A percentile compares a stretch with the other conserved stretches of the same genome.
Evolutionary conservation across 805 yeast species (phyloP).

Genomic region (Pichia phayaonensis): DNA sequence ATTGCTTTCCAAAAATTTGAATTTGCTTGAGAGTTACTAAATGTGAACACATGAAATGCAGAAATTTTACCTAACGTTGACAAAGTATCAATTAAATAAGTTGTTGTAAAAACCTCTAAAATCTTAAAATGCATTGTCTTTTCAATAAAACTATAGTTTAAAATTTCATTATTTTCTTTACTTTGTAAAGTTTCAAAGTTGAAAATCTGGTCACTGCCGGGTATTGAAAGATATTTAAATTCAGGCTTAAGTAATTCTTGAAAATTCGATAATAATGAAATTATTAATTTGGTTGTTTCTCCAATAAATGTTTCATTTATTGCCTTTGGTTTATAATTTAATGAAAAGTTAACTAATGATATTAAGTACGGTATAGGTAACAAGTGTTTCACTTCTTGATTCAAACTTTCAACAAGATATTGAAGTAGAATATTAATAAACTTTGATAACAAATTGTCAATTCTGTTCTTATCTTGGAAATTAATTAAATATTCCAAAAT

Average conservation of each 20-base stretch:
- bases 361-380: slow-evolving; percentile 53
- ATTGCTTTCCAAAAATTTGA: slow-evolving; percentile 29
- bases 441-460: slow-evolving; percentile 42
- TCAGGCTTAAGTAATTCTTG: slow-evolving; percentile 25
- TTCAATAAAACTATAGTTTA: slow-evolving; percentile 18
- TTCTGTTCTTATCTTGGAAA: slow-evolving; percentile 35
- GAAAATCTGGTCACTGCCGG: slow-evolving; percentile 10
- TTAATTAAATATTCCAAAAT: slow-evolving; percentile 37
- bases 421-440: slow-evolving; percentile 30
- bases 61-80: slow-evolving; percentile 36
- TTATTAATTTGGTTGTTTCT: slow-evolving; percentile 22
- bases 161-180: slow-evolving; percentile 11
- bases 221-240: slow-evolving; percentile 18
- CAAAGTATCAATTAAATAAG: slow-evolving; percentile 48
- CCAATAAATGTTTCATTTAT: slow-evolving; percentile 33
- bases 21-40: slow-evolving; percentile 4
- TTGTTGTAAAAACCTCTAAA: slow-evolving; percentile 42
- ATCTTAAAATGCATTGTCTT: slow-evolving; percentile 38
- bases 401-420: slow-evolving; percentile 21
- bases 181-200: slow-evolving; percentile 5
- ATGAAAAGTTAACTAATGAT: slow-evolving; percentile 45
- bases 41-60: slow-evolving; percentile 16
- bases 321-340: slow-evolving; percentile 59
- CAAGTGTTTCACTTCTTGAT: slow-evolving; percentile 12
- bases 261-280: slow-evolving; percentile 20